Base-by-base conservation (phyloP, 2,329 filamentous ascomycete genomes). In the Sporothrix protearum region DNA sequence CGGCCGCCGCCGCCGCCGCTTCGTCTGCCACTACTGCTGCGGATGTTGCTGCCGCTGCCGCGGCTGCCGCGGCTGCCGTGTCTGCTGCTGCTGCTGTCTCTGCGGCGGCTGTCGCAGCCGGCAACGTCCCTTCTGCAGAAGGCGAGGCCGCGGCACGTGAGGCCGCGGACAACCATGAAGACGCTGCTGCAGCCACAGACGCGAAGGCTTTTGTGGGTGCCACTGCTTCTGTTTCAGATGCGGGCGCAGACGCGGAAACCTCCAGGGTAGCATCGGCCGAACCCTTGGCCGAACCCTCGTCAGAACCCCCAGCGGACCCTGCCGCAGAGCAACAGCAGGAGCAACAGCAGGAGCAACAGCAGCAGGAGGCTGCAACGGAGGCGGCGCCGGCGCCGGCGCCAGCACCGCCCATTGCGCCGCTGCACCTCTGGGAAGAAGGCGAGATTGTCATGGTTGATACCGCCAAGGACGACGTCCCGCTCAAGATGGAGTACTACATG, bases 401-500 rank as follows among this genome's bases (percentile, higher is more conserved):
- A 30, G 78, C 79, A 45, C 59, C 59, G 42, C 78, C 81, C 73
- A 78, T 81, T 28, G 53, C 70, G n/a, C 69, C 73, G 42, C 70
- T 73, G 61, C 73, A 73, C 33, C 72, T 74, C 25, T 75, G 72
- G 71, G 72, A 74, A 61, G 47, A 73, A 10, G 75, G 71, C 55
- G 75, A 75, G 66, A 79, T 82, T 51, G 82, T 88, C 73, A 87
- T 90, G 81, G 85, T 91, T 53, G 88, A 90, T 74, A 86, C 85
- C 73, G 86, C 88, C 57, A 84, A 82, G 55, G 88, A 89, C 73
- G 88, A 90, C 72, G 81, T 90, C 5, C 85, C 87, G 0, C 81
- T 80, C 33, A 88, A 87, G 75, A 82, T 90, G 19, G 88, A 90
- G 76, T 79, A 80, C 28, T 91, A 91, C 71, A 87, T 89, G 83